phyloP scores from a whole-genome alignment of 1,139 yeast genomes.

The Geotrichum phurueaensis region DNA sequence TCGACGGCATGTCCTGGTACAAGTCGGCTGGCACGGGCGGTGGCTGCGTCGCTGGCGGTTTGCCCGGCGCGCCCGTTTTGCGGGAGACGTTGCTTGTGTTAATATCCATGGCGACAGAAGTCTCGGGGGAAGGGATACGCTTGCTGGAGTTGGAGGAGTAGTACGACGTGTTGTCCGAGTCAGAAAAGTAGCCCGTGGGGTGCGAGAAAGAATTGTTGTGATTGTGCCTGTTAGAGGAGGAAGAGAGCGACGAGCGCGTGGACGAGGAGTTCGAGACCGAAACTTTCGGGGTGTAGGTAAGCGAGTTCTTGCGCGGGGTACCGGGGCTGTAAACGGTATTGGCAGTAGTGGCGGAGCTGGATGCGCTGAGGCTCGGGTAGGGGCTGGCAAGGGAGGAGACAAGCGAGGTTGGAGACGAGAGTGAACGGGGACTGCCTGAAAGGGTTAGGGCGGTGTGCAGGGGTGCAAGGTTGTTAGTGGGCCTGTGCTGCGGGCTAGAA shows the following conservation, averaged over 20 bases:
- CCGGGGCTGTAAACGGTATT: neutral
- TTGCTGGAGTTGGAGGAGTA: neutral
- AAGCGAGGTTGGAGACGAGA: neutral
- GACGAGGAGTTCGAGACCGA: neutral
- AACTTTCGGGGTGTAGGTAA: neutral
- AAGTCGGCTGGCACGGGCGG: constrained; percentile 1
- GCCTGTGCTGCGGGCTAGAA: constrained; percentile 20
- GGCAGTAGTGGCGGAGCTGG: neutral
- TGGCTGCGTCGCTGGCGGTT: neutral
- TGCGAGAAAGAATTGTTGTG: constrained; percentile 4
- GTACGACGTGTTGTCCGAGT: constrained; percentile 1
- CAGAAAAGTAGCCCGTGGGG: constrained; percentile 1
- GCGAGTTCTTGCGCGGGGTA: neutral
- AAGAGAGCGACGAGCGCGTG: neutral
- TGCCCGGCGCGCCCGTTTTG: neutral
- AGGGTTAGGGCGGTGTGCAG: constrained; percentile 2
- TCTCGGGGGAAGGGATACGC: neutral
- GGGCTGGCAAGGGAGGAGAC: neutral
- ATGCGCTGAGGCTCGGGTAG: neutral
- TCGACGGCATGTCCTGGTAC: neutral
- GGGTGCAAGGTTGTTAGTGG: constrained; percentile 14
- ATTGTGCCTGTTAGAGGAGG: neutral
- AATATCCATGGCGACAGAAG: neutral
- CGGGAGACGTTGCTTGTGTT: neutral
- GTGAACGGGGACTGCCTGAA: neutral